A percentile compares a stretch with the other conserved stretches of the same genome.
Conservation (phyloP, 75 land plant genomes). For the Picea glauca region DNA sequence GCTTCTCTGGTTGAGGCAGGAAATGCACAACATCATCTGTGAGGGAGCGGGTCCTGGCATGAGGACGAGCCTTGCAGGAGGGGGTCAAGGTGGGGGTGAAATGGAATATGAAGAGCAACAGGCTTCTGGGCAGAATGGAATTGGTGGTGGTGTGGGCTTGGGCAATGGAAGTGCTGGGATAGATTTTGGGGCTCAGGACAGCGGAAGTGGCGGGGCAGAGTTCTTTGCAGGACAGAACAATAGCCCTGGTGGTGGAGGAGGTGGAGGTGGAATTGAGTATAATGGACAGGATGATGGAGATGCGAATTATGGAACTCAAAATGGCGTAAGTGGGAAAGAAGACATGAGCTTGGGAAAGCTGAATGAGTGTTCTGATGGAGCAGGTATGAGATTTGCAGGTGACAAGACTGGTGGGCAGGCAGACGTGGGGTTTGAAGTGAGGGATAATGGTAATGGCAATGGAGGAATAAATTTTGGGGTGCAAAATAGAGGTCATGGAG, state of each 20-base stretch:
- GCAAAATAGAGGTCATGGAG: conserved; percentile 7
- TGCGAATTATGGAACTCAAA: background rate
- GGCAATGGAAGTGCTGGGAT: conserved; percentile 12
- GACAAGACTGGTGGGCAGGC: background rate
- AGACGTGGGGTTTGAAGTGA: background rate
- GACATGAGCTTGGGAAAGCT: conserved; percentile 3
- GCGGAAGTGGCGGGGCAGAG: conserved; percentile 10
- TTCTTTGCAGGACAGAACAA: conserved; percentile 10
- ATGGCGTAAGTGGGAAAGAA: conserved; percentile 5
- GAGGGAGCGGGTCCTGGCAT: background rate
- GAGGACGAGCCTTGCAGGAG: background rate
- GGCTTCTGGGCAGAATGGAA: conserved; percentile 7
- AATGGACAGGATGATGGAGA: conserved; percentile 8
- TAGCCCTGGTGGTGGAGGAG: conserved; percentile 10
- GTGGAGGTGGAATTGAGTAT: background rate
- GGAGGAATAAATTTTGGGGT: conserved; percentile 13
- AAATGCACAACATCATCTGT: conserved; percentile 4
- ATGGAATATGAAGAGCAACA: conserved; percentile 10
- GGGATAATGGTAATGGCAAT: conserved; percentile 5
- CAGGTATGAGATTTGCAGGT: conserved; percentile 2
- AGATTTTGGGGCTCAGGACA: conserved; percentile 12
- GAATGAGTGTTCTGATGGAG: conserved; percentile 5
- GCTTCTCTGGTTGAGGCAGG: conserved; percentile 11
- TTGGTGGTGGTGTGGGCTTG: background rate
- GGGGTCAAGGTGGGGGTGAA: background rate